A percentile compares a stretch with the other conserved stretches of the same genome.
Evolutionary conservation across 768 basidiomycete species (phyloP).

Genomic region (Boletellus ananiceps): DNA sequence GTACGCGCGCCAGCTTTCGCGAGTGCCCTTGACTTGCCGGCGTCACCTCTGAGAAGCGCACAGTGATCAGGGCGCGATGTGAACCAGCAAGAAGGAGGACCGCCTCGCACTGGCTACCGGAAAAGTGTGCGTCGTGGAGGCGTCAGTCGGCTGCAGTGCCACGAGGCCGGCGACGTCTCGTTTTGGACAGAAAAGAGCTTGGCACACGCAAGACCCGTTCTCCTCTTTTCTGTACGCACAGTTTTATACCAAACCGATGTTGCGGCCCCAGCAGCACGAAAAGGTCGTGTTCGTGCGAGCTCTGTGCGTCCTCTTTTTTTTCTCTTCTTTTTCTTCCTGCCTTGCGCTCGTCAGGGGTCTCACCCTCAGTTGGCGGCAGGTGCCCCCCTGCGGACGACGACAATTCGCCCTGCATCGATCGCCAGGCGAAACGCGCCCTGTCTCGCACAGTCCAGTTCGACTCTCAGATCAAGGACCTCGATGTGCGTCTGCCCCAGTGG

Average conservation of each 20-base stretch:
- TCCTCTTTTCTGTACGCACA: neutral
- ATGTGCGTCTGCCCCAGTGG: slow-evolving; percentile 33
- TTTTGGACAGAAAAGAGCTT: neutral
- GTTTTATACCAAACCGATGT: neutral
- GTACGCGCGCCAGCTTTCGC: too few relatives aligned
- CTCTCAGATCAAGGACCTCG: slow-evolving; percentile 56
- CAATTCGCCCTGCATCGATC: slow-evolving; percentile 33
- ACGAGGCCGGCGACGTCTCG: slow-evolving; percentile 17
- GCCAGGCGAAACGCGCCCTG: slow-evolving; percentile 42
- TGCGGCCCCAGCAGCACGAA: slow-evolving; percentile 1
- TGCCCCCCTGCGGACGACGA: slow-evolving; percentile 9
- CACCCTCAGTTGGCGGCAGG: slow-evolving; percentile 1
- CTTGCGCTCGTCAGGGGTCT: slow-evolving; percentile 11
- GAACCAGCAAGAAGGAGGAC: slow-evolving; percentile 10
- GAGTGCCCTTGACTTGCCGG: too few relatives aligned
- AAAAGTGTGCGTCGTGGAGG: slow-evolving; percentile 12
- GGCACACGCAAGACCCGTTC: neutral
- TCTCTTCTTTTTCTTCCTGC: neutral
- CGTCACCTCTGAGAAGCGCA: too few relatives aligned
- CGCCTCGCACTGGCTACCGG: slow-evolving; percentile 34
- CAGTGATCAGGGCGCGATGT: too few relatives aligned
- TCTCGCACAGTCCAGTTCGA: slow-evolving; percentile 48
- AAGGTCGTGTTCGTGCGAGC: neutral
- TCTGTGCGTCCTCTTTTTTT: slow-evolving; percentile 12
- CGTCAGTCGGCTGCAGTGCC: too few relatives aligned